Evolutionary conservation across 768 basidiomycete genomes (phyloP), one percentile per base, ranked within the genome.

Genomic region (Paxillus involutus): DNA sequence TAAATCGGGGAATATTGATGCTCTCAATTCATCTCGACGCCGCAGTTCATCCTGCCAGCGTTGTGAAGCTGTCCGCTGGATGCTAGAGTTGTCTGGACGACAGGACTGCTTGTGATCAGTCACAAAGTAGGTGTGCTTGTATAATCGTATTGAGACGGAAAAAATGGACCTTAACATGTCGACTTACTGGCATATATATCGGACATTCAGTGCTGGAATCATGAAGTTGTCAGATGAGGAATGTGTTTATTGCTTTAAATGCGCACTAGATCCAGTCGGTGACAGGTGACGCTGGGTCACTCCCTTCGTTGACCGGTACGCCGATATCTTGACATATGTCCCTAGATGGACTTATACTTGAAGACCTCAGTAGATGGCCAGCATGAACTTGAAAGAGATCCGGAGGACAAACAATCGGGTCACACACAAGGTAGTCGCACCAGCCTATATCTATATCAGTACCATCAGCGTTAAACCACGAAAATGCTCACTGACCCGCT

Each of bases 101-200:
- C 66, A 77, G 5, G 76, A 73, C 57, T 81, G 80, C 51, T 72
- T 76, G 57, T 81, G 80, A 55, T 81, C 80, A 6, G 77, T 77
- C 32, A 73, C 77, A 51, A 81, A 79, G 58, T 75, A 79, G 13
- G 76, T 72, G 60, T 79, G 75, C 77, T 79, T 52, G 21, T 17
- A 17, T 40, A 42, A 24, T 2, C 12, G 13, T 24, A 26, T 61
- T 13, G 62, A 47, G 24, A 24, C 21, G 29, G 17, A n/a, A 37
- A n/a, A 32, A 16, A 48, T 19, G 37, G 6, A 29, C n/a, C 30
- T 24, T 12, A 8, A 37, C 9, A 12, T 32, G 30, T 30, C 10
- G 21, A 42, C 75, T 39, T 50, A 78, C 77, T 1, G 77, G 78
- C 73, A 79, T 75, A 52, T 77, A 77, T 11, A 79, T 70, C 9